Base-by-base conservation (phyloP, 2,329 filamentous ascomycete species). In the Diaporthe citrichinensis region DNA sequence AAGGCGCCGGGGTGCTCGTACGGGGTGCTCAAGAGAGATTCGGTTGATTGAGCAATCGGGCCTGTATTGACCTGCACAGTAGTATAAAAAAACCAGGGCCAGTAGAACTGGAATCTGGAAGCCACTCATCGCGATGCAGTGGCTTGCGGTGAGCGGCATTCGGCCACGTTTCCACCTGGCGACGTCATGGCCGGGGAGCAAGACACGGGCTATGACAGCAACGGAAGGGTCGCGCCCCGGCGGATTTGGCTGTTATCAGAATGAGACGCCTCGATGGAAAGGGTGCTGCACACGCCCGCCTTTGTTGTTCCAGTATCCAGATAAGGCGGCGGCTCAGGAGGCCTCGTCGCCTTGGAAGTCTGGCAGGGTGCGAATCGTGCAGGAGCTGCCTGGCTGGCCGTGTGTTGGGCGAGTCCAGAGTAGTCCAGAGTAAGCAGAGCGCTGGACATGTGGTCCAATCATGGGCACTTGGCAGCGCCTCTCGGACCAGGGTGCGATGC, bases 391-490 rank as follows among this genome's bases (percentile, higher is more conserved):
- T 67, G 61, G 31, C 17, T 9, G 34, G 15, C n/a, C n/a, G 23
- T 68, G 31, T 53, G 62, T 15, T 39, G 15, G 12, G 44, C 44
- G 10, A 39, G 31, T 25, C 44, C 46, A n/a, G 15, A 34, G 41
- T 34, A 49, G 25, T 46, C 28, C 28, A 10, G 44, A 25, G 62
- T 39, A 53, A 36, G 28, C 12, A 51, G 15, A 23, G 62, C 62
- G 46, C 44, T 68, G 36, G 65, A 68, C 65, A 68, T 53, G 65
- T 68, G 65, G 65, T 20, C 65, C 65, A 68, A 53, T 68, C 46
- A 39, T 10, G 14, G 34, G 31, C 25, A 68, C 46, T 53, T 68
- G 65, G 31, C n/a, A 34, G 46, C 62, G 62, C 46, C 62, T 51
- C 62, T 9, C 34, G 10, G 15, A 17, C 65, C 34, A 53, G 65